Percentiles rank a stretch among this genome's conserved stretches.
Conservation (phyloP, 371 early-diverging fungal genomes). For the Batkoa obscura region DNA sequence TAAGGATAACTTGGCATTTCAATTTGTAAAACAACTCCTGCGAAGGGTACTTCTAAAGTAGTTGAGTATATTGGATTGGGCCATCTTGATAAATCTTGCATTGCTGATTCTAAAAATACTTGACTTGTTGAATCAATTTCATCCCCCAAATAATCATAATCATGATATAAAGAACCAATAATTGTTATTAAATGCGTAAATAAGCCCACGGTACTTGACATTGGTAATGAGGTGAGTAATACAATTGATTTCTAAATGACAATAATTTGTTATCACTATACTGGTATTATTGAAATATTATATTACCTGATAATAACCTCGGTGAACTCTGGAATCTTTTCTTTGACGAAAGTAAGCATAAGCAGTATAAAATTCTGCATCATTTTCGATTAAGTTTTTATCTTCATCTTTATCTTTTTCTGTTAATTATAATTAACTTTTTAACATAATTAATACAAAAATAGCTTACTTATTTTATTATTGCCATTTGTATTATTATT, state of each 20-base stretch:
- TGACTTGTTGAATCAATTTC: background rate
- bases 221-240: slow-evolving; percentile 30
- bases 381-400: slow-evolving; percentile 5
- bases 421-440: too few species aligned
- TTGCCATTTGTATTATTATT: too few species aligned
- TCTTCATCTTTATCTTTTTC: slow-evolving; percentile 11
- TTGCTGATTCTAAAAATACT: background rate
- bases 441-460: too few species aligned
- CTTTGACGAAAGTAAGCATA: slow-evolving; percentile 91
- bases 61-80: background rate
- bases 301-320: slow-evolving; percentile 87
- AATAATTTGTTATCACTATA: background rate
- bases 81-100: background rate
- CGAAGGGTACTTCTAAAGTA: slow-evolving; percentile 1
- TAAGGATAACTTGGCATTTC: background rate
- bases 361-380: slow-evolving; percentile 59
- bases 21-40: background rate
- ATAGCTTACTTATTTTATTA: too few species aligned
- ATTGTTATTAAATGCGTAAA: slow-evolving; percentile 51
- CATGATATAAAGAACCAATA: slow-evolving; percentile 38
- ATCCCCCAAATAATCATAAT: background rate
- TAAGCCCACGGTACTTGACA: slow-evolving; percentile 39
- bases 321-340: slow-evolving; percentile 55
- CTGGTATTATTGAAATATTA: slow-evolving; percentile 25
- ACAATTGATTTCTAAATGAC: slow-evolving; percentile 4